Base-by-base conservation (phyloP, 352 stramenopile species). In the Peronospora belbahrii region DNA sequence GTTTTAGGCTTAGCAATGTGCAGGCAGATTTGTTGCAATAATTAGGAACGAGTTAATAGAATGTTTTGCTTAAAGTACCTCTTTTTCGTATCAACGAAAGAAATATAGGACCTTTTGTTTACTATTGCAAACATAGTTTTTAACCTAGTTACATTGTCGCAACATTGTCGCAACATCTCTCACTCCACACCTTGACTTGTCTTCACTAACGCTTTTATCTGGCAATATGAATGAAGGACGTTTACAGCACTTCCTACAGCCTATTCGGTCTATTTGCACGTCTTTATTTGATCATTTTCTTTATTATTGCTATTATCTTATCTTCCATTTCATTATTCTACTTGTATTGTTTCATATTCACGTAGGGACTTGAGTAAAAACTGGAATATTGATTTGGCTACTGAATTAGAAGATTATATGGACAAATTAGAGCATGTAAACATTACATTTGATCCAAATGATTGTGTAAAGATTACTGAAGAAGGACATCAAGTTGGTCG, bases 361-460 rank as follows among this genome's bases (percentile, higher is more conserved):
- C 22, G n/a, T 45, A 95, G 83, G 17, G 86, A 96, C 56, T 59
- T 96, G 60, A 90, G 80, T 41, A 79, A 91, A 65, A 95, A 94
- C 65, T 94, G 83, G 78, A 89, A 94, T 61, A 94, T 96, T 40
- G 81, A 95, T 47, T 46, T 96, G n/a, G 86, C 84, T 14, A 59
- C 77, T 15, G 85, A 95, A 46, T 62, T 96, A 11, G 85, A 92
- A 57, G 80, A 95, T 51, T 96, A 96, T 59, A 74, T 96, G 37
- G 84, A 95, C 48, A 83, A 93, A 46, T 60, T 96, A 10, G 74
- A 93, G 51, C 41, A 66, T 35, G 42, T 90, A 13, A 80, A 46
- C 37, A 88, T 90, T 58, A 59, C 69, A 20, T 86, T 86, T 41
- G 74, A 88, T 36, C 56, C 70, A 1, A 36, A 69, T 11, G 69